phyloP scores from a whole-genome alignment of 2,329 filamentous ascomycete genomes.

The Paraphoma sp. region DNA sequence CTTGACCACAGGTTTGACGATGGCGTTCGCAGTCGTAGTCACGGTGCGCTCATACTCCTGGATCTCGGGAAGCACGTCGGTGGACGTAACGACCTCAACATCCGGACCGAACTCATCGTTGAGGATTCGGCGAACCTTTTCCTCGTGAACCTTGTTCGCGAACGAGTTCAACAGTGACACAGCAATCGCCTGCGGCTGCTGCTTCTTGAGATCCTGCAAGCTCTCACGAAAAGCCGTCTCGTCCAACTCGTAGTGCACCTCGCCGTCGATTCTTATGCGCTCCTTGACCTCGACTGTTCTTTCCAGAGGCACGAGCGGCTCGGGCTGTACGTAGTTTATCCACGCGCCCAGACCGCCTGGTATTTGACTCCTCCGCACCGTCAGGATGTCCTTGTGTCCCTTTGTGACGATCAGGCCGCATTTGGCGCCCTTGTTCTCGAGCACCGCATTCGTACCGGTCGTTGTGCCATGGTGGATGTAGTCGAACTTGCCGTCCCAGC shows the following conservation, averaged over 20 bases:
- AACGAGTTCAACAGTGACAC: constrained; percentile 58
- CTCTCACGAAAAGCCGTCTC: constrained; percentile 46
- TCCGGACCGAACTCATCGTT: constrained; percentile 52
- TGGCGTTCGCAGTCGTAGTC: constrained; percentile 56
- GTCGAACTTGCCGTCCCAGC: constrained; percentile 55
- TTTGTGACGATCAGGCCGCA: constrained; percentile 56
- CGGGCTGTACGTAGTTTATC: constrained; percentile 57
- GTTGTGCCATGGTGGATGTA: constrained; percentile 60
- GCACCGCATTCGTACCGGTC: constrained; percentile 57
- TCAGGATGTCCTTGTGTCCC: constrained; percentile 58
- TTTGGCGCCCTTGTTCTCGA: constrained; percentile 59
- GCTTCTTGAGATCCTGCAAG: constrained; percentile 48
- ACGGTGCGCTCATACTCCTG: constrained; percentile 60
- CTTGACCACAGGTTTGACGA: constrained; percentile 58
- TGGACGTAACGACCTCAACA: constrained; percentile 55
- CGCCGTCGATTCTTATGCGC: constrained; percentile 53
- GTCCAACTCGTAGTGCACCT: constrained; percentile 51
- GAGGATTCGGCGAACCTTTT: constrained; percentile 47
- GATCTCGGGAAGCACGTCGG: constrained; percentile 55
- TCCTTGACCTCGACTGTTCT: constrained; percentile 55
- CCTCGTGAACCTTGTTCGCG: constrained; percentile 53
- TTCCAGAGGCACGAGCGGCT: constrained; percentile 58
- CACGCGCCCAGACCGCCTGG: constrained; percentile 59
- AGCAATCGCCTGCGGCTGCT: constrained; percentile 54
- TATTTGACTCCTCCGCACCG: constrained; percentile 57